These are phyloP conservation scores for Butyriboletus loyo DNA, from an alignment of 768 basidiomycete species.

Conservation along the genomic window DNA sequence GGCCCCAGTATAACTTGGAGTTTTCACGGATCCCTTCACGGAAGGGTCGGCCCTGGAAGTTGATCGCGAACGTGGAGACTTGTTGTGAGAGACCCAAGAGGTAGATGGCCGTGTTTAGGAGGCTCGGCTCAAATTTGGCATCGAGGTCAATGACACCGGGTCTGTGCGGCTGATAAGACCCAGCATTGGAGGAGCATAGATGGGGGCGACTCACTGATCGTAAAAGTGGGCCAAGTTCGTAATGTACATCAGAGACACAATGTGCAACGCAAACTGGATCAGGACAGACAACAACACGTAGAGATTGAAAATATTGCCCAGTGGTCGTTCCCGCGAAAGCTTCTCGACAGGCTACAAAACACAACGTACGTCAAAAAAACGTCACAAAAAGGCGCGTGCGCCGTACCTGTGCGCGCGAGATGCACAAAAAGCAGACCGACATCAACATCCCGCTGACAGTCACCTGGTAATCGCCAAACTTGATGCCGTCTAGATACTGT, in stretches of 20 bases:
- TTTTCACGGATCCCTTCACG: constrained; percentile 98
- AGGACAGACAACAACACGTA: constrained; percentile 93
- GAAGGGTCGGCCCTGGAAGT: constrained; percentile 99
- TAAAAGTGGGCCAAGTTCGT: constrained; percentile 75
- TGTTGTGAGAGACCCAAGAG: constrained; percentile 94
- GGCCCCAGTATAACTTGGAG: constrained; percentile 86
- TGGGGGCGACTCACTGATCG: constrained; percentile 62
- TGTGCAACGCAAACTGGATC: constrained; percentile 92
- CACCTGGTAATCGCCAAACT: constrained; percentile 98
- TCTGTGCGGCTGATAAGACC: constrained; percentile 30
- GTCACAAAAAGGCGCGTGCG: not conserved
- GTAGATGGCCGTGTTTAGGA: constrained; percentile 97
- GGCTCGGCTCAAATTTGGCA: constrained; percentile 92
- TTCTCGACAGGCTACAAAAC: constrained; percentile 93
- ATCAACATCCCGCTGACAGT: constrained; percentile 91
- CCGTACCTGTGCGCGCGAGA: constrained; percentile 91
- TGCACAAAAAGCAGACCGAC: constrained; percentile 98
- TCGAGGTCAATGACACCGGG: constrained; percentile 85
- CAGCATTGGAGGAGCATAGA: not conserved
- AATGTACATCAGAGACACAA: constrained; percentile 87
- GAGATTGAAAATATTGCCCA: constrained; percentile 95
- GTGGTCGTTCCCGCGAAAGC: constrained; percentile 86
- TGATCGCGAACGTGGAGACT: constrained; percentile 97
- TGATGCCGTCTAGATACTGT: constrained; percentile 97
- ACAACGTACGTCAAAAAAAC: not conserved